Conservation (phyloP, 148 eudicot genomes). For the Arbutus unedo region DNA sequence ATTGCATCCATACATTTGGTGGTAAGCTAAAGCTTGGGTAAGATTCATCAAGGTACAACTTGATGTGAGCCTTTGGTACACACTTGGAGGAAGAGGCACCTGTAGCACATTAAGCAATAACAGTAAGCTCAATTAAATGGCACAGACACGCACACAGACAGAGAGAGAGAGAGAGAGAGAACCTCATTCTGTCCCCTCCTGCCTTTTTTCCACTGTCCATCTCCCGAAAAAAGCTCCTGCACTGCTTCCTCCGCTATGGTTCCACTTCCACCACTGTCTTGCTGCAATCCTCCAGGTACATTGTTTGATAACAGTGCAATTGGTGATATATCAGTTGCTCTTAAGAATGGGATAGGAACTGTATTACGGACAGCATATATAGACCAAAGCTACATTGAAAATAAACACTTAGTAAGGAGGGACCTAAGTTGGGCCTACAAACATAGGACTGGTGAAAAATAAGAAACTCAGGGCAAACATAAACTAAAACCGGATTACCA, state of each 20-base stretch:
- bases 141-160: no score
- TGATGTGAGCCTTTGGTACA: slow-evolving; percentile 73
- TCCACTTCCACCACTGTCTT: slow-evolving; percentile 40
- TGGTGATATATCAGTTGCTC: slow-evolving; percentile 97
- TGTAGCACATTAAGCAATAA: slow-evolving; percentile 35
- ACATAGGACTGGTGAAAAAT: not conserved
- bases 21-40: slow-evolving; percentile 94
- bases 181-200: slow-evolving; percentile 97
- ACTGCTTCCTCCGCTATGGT: slow-evolving; percentile 76
- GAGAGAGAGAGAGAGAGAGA: slow-evolving; percentile 16
- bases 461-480: not conserved
- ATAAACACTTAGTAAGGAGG: slow-evolving; percentile 22
- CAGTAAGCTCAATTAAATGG: not conserved
- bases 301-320: slow-evolving; percentile 90
- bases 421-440: slow-evolving; percentile 12
- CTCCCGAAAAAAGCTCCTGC: slow-evolving; percentile 91
- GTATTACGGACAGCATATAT: slow-evolving; percentile 98
- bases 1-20: slow-evolving; percentile 61
- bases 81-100: slow-evolving; percentile 89
- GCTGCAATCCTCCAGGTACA: slow-evolving; percentile 63
- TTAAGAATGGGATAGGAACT: slow-evolving; percentile 92
- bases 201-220: slow-evolving; percentile 79
- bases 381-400: slow-evolving; percentile 74
- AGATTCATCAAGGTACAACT: slow-evolving; percentile 95
- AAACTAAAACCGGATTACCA: slow-evolving; percentile 6